Conservation (phyloP, 306 rosid species). For the Vicia villosa region DNA sequence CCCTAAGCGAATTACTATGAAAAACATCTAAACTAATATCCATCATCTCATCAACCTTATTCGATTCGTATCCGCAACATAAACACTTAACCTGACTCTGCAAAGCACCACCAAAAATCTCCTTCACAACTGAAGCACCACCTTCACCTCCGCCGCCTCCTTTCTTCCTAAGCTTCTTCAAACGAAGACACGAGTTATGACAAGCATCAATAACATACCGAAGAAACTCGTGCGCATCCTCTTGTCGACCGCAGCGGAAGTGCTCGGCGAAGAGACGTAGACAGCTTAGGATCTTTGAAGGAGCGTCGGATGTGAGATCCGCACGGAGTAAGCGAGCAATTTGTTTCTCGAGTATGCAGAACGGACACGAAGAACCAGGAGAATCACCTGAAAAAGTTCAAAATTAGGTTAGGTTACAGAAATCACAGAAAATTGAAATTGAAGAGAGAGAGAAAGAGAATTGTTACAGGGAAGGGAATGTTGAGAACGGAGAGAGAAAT, state of each 20-base stretch:
- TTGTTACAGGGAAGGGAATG: conserved; percentile 73
- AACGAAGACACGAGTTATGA: conserved; percentile 87
- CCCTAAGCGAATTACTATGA: conserved; percentile 88
- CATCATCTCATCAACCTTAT: conserved; percentile 99
- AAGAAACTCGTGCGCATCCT: conserved; percentile 95
- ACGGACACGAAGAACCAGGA: conserved; percentile 65
- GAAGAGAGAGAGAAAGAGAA: background rate
- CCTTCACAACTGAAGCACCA: conserved; percentile 63
- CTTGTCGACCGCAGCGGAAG: conserved; percentile 87
- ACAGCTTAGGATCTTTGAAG: conserved; percentile 74
- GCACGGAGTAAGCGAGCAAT: conserved; percentile 69
- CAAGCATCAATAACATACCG: conserved; percentile 96
- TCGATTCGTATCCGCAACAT: conserved; percentile 88
- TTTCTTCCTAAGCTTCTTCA: conserved; percentile 72
- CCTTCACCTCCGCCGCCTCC: conserved; percentile 10
- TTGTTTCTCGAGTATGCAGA: conserved; percentile 83
- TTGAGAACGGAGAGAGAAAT: conserved; percentile 85
- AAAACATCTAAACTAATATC: conserved; percentile 97
- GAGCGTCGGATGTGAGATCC: conserved; percentile 74
- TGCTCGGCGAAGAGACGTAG: conserved; percentile 74
- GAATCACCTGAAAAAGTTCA: conserved; percentile 63
- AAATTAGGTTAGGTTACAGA: background rate
- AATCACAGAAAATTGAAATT: background rate
- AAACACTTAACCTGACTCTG: conserved; percentile 99
- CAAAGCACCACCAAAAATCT: conserved; percentile 92